Conservation (phyloP, 345 rosid genomes). For the Salix dunnii region DNA sequence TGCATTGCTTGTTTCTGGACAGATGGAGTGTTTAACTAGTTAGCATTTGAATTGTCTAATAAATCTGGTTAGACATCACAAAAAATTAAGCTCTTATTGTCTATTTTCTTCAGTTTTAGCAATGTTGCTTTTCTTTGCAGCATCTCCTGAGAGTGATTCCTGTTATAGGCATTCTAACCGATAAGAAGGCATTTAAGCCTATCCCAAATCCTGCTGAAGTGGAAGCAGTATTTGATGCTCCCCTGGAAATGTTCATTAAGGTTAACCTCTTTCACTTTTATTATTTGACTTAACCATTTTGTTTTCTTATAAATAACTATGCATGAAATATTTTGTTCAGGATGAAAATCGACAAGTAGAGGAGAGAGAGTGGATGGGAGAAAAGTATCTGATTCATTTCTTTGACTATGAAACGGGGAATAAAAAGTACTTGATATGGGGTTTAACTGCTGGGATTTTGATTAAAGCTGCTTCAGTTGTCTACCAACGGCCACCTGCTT, state of each 20-base stretch:
- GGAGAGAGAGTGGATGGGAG: conserved; percentile 69
- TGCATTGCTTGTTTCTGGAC: neutral
- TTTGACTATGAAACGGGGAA: conserved; percentile 54
- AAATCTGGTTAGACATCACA: neutral
- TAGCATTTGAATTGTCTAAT: neutral
- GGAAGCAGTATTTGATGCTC: conserved; percentile 82
- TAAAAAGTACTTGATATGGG: conserved; percentile 58
- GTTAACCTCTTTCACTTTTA: conserved; percentile 34
- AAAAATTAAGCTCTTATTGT: neutral
- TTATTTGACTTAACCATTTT: neutral
- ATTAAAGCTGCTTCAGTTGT: conserved; percentile 72
- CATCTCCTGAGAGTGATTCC: conserved; percentile 88
- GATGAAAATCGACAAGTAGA: conserved; percentile 67
- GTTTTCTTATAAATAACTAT: neutral
- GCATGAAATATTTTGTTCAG: conserved; percentile 27
- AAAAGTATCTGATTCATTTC: conserved; percentile 47
- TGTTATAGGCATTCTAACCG: conserved; percentile 67
- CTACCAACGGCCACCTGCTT: conserved; percentile 53
- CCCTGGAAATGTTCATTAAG: conserved; percentile 90
- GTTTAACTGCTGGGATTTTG: conserved; percentile 69
- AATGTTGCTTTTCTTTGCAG: conserved; percentile 40
- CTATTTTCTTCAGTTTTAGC: neutral
- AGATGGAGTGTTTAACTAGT: neutral
- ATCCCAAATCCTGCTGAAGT: conserved; percentile 78
- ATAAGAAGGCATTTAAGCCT: conserved; percentile 54